These are phyloP conservation scores for Cicer pinnatifidum DNA, from an alignment of 306 rosid species.

Conservation along the genomic window DNA sequence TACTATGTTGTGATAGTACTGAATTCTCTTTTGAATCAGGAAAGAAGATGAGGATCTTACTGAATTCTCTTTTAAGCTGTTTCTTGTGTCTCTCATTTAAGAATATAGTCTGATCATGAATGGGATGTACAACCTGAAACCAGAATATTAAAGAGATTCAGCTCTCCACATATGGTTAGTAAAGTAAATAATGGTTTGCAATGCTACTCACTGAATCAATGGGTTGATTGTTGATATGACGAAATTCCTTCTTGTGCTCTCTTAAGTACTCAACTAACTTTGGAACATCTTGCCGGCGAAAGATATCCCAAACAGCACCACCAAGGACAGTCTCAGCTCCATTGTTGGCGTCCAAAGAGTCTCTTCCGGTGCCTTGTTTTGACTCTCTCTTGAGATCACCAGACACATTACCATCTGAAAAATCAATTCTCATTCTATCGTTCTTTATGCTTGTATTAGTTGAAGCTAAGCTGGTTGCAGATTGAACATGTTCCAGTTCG, in stretches of 20 bases:
- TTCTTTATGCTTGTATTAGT: conserved; percentile 23
- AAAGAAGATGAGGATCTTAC: conserved; percentile 48
- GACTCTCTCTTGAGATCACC: conserved; percentile 45
- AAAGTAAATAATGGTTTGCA: conserved; percentile 32
- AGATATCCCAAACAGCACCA: conserved; percentile 83
- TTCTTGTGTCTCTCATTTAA: conserved; percentile 64
- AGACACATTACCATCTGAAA: conserved; percentile 37
- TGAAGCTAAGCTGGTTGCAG: conserved; percentile 37
- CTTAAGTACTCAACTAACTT: conserved; percentile 60
- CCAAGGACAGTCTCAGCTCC: conserved; percentile 46
- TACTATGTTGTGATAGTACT: neutral
- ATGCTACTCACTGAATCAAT: conserved; percentile 61
- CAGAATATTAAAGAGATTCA: conserved; percentile 41
- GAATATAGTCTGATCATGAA: conserved; percentile 75
- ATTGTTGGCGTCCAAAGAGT: conserved; percentile 46
- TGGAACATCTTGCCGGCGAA: conserved; percentile 74
- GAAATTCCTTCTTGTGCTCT: conserved; percentile 67
- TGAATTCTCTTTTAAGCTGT: conserved; percentile 65
- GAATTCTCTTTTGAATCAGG: neutral
- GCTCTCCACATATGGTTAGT: conserved; percentile 2
- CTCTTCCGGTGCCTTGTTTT: conserved; percentile 37
- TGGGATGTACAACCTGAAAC: conserved; percentile 70
- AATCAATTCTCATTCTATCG: conserved; percentile 33
- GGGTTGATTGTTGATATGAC: conserved; percentile 56
- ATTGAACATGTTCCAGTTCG: conserved; percentile 43